Evolutionary conservation across 2,329 filamentous ascomycete genomes (phyloP).

Genomic region (Fusarium oligoseptatum): DNA sequence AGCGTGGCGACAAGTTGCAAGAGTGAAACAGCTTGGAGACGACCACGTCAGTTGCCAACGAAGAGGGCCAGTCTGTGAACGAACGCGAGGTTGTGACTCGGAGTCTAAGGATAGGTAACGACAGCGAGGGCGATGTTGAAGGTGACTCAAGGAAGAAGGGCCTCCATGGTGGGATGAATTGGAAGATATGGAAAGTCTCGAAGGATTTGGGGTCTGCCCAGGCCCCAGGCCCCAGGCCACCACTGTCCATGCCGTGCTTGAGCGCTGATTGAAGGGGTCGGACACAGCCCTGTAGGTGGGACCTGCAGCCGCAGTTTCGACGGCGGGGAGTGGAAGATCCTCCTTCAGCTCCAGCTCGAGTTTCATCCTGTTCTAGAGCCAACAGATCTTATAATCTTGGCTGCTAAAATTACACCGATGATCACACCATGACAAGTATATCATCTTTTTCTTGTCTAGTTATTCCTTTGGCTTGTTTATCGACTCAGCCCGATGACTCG

Average conservation of each 20-base stretch:
- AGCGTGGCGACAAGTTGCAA: not conserved
- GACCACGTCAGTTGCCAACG: constrained; percentile 12
- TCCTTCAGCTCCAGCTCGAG: constrained; percentile 23
- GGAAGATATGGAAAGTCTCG: constrained; percentile 10
- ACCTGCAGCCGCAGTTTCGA: constrained; percentile 30
- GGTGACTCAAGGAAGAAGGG: constrained; percentile 14
- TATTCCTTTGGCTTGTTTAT: not conserved
- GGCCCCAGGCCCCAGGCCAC: constrained; percentile 5
- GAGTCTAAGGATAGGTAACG: constrained; percentile 14
- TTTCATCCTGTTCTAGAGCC: constrained; percentile 43
- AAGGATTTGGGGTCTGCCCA: constrained; percentile 21
- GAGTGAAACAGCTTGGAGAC: not conserved
- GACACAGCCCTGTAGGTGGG: constrained; percentile 46
- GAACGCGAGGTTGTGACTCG: constrained; percentile 4
- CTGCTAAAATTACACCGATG: constrained; percentile 14
- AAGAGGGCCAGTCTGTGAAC: not conserved
- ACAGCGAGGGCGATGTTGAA: constrained; percentile 10
- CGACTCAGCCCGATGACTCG: not conserved
- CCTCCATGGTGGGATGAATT: not conserved
- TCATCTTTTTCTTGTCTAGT: not conserved
- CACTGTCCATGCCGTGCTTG: constrained; percentile 14
- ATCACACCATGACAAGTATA: not conserved
- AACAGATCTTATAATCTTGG: constrained; percentile 15
- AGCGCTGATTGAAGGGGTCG: constrained; percentile 38
- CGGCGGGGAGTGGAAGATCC: constrained; percentile 26